These are phyloP conservation scores for Zygnema cylindricum DNA, from an alignment of 139 green algal species.

Conservation along the genomic window DNA sequence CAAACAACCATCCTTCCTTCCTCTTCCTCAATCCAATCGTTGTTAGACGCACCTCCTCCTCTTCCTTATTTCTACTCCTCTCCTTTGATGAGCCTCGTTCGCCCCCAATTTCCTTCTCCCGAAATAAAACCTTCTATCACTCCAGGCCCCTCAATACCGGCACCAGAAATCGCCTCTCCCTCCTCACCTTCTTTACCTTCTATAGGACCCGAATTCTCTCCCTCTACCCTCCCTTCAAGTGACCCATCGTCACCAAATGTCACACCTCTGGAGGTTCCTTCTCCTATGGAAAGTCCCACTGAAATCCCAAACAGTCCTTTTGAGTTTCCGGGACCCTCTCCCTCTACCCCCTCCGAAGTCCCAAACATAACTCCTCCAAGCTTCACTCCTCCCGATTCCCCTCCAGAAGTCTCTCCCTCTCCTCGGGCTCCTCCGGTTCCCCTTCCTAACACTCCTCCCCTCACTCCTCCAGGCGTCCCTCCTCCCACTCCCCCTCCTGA, in stretches of 20 bases:
- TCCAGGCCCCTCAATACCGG: neutral
- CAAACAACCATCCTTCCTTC: neutral
- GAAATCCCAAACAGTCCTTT: neutral
- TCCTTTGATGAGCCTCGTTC: neutral
- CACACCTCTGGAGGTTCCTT: neutral
- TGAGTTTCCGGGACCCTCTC: neutral
- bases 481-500: neutral
- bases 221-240: neutral
- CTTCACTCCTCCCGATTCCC: neutral
- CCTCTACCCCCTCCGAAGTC: neutral
- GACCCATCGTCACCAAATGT: neutral
- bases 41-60: too few species aligned
- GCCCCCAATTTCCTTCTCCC: neutral
- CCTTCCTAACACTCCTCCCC: neutral
- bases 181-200: too few species aligned
- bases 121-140: neutral
- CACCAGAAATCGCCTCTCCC: neutral
- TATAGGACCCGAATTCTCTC: neutral
- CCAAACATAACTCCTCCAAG: neutral
- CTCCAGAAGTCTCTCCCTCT: neutral
- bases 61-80: neutral
- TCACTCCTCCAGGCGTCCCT: neutral
- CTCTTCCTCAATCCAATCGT: too few species aligned
- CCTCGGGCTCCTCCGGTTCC: neutral
- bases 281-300: neutral